Base-by-base conservation (phyloP, 306 rosid species). In the Luffa aegyptiaca region DNA sequence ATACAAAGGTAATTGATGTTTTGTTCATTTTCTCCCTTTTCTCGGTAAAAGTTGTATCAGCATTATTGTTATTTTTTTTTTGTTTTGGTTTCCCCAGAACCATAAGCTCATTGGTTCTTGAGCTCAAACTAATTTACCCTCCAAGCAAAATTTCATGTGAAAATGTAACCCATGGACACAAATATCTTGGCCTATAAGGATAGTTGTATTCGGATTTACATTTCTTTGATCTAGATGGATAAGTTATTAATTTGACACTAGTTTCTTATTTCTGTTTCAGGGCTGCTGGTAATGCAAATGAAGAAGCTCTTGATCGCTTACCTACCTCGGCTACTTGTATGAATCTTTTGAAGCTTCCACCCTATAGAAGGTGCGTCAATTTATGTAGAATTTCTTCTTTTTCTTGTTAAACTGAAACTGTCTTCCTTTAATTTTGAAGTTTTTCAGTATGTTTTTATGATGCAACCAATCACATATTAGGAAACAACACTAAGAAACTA, bases 311-410 rank as follows among this genome's bases (percentile, higher is more conserved):
- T 82, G 97, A 91, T 69, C 92, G 99, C 71, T 82, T 95, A 79
- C 99, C 99, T 3, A 95, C 99, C 69, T 86, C 99, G 17, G 99
- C 99, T 74, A 95, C 99, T 81, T 95, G 99, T 84, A 95, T 95
- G 99, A 95, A 95, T 87, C 92, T 95, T 61, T 87, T 95, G 46
- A 95, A 95, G 93, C 97, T 95, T 86, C 99, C 99, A 48, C 97
- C 99, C 42, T 95, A 95, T 82, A 86, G 90, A 80, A 95, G 99
- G 99, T 95, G 85, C 74, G 92, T 86, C 75, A 77, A 70, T 21
- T 42, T 86, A 71, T 6, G 37, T 80, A 71, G 1, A 14, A 36
- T 45, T 21, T 77, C 48, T 35, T 75, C 6, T 31, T 37, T 20
- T n/a, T n/a, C 20, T 37, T 36, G 17, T 7, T 53, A 4, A 36